Conservation (phyloP, 164 flowering plant genomes). For the Aristolochia contorta region DNA sequence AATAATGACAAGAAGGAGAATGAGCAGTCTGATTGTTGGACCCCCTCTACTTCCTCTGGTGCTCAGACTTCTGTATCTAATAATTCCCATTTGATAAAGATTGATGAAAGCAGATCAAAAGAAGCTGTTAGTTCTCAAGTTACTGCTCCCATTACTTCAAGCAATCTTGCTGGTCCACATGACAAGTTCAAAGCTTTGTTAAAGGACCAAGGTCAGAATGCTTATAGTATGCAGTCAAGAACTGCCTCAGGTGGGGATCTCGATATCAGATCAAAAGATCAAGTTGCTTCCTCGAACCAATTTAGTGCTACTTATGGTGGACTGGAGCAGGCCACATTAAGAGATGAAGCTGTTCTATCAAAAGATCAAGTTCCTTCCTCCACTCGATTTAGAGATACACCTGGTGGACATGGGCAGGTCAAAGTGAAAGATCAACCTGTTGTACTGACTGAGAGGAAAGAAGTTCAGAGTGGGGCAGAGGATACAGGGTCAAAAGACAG, state of each 20-base stretch:
- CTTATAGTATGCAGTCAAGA: background rate
- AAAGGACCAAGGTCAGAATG: constrained; percentile 9
- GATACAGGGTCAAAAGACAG: constrained; percentile 4
- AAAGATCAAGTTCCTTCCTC: constrained; percentile 24
- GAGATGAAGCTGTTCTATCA: constrained; percentile 12
- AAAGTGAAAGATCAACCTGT: constrained; percentile 20
- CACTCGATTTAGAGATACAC: constrained; percentile 17
- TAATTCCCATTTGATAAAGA: constrained; percentile 1
- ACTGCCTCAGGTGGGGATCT: constrained; percentile 5
- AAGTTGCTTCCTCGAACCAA: constrained; percentile 18
- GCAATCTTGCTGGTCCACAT: too few relatives aligned
- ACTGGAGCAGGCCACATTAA: constrained; percentile 21
- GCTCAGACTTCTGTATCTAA: constrained; percentile 12
- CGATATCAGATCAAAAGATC: constrained; percentile 18
- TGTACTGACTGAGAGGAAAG: constrained; percentile 16
- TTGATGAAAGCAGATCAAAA: constrained; percentile 5
- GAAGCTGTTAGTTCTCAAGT: constrained; percentile 8
- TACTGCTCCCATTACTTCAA: too few relatives aligned
- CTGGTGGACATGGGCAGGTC: constrained; percentile 21
- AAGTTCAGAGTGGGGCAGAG: constrained; percentile 8
- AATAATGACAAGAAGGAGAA: constrained; percentile 46
- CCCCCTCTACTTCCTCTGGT: constrained; percentile 33
- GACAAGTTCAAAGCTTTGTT: background rate
- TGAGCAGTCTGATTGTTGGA: constrained; percentile 36
- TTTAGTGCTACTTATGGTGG: constrained; percentile 17